These are phyloP conservation scores for Yarrowia sp. DNA, from an alignment of 805 yeast genomes.

Conservation along the genomic window DNA sequence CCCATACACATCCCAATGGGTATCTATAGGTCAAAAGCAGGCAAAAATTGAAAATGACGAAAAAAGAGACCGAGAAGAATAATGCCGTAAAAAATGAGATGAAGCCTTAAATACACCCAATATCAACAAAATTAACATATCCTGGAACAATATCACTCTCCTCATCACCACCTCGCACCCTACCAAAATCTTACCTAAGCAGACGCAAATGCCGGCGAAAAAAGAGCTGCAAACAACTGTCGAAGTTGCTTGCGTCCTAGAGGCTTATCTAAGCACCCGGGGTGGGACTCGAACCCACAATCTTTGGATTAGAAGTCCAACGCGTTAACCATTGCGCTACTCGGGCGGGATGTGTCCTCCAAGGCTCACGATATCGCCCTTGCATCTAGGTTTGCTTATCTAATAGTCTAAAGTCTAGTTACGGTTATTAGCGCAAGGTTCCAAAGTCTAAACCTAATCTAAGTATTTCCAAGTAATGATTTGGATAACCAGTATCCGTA, in stretches of 20 bases:
- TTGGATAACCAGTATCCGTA: too few species aligned
- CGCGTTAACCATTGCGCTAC: slow-evolving; percentile 26
- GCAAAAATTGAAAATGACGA: too few species aligned
- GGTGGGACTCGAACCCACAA: slow-evolving; percentile 26
- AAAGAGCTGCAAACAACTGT: not conserved
- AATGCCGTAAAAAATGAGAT: too few species aligned
- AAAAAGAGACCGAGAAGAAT: too few species aligned
- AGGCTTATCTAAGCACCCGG: slow-evolving; percentile 7
- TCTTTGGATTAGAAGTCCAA: slow-evolving; percentile 25
- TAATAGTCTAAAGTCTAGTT: not conserved
- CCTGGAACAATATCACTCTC: too few species aligned
- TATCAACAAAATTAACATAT: too few species aligned
- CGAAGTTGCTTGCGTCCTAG: not conserved
- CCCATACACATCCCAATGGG: too few species aligned
- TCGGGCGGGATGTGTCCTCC: slow-evolving; percentile 10
- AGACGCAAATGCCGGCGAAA: not conserved
- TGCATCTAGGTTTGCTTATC: not conserved
- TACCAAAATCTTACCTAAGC: not conserved
- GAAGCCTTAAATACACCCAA: too few species aligned
- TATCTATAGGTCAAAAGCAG: too few species aligned
- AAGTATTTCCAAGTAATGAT: too few species aligned
- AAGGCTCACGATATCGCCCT: not conserved
- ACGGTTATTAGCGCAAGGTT: too few species aligned
- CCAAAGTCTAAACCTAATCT: not conserved
- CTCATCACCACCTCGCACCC: not conserved